Base-by-base conservation (phyloP, 208 protist genomes). In the Trypanosoma scelopori region DNA sequence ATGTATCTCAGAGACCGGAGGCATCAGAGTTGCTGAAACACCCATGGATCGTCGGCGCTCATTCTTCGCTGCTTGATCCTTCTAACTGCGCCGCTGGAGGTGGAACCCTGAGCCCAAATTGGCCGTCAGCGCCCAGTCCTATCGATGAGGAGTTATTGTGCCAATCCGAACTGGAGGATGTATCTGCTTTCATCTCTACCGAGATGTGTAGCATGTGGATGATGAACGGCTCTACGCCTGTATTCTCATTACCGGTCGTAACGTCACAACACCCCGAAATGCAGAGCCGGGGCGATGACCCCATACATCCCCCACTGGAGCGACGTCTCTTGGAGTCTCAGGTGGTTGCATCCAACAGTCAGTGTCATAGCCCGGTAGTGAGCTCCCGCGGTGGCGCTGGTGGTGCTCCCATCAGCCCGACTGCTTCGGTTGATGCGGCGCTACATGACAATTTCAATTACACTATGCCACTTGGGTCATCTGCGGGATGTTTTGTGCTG, bases 401-500 rank as follows among this genome's bases (percentile, higher is more conserved):
- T 50, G 49, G 45, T 45, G 28, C 32, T 49, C 28, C 74, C 13
- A 46, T 65, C 4, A 63, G 67, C 74, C 61, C 55, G 74, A 88
- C 55, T 20, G 76, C 61, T 37, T 86, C 82, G 0, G 67, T 82
- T 1, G 88, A 94, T 66, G 83, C 80, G 0, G 70, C 87, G 41
- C 72, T 89, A 43, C 77, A 94, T 69, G 88, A 94, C 20, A 87
- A 82, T 67, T 94, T 90, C 56, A 79, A 78, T 58, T 94, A 85
- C 71, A 80, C 76, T 27, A 69, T 78, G 11, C 61, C 70, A 22
- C 71, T 87, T 12, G 88, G 88, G 5, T 55, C 77, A 3, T 90
- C 84, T 11, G 88, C 78, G 20, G 88, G 88, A 49, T 77, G 78
- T 58, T 94, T 94, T 77, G 76, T 94, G 15, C 68, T 91, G n/a